Evolutionary conservation across 345 rosid species (phyloP).

Genomic region (Heritiera littoralis): DNA sequence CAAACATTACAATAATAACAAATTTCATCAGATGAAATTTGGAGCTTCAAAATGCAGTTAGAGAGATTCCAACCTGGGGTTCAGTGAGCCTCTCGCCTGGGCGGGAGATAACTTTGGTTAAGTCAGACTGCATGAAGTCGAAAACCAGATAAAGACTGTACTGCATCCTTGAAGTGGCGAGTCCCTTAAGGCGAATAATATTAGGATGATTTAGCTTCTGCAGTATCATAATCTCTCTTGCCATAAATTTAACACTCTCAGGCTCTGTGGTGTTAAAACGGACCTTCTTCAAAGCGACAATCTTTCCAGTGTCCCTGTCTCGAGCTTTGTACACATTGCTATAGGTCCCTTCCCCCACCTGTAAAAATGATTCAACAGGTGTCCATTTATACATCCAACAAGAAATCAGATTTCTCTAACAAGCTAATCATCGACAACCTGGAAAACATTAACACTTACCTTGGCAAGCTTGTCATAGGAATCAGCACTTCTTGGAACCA

Average conservation of each 20-base stretch:
- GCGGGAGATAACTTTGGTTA: slow-evolving; percentile 59
- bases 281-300: too few relatives aligned
- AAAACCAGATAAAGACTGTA: slow-evolving; percentile 85
- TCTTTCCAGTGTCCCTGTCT: too few relatives aligned
- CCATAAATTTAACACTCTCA: slow-evolving; percentile 87
- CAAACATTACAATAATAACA: not conserved
- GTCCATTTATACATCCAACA: not conserved
- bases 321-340: too few relatives aligned
- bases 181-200: slow-evolving; percentile 76
- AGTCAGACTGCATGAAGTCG: slow-evolving; percentile 70
- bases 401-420: too few relatives aligned
- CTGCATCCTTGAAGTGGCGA: slow-evolving; percentile 89
- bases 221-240: slow-evolving; percentile 74
- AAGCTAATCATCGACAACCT: not conserved
- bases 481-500: slow-evolving; percentile 61
- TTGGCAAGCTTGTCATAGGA: slow-evolving; percentile 69
- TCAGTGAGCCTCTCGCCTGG: slow-evolving; percentile 69
- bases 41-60: not conserved
- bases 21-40: not conserved
- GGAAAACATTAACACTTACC: slow-evolving; percentile 30
- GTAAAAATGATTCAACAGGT: slow-evolving; percentile 8
- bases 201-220: slow-evolving; percentile 82
- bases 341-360: slow-evolving; percentile 57
- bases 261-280: slow-evolving; percentile 45
- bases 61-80: slow-evolving; percentile 52